Percentiles rank a stretch among this genome's conserved stretches.
Evolutionary conservation across 805 yeast genomes (phyloP).

Genomic region (Wickerhamia fluorescens): DNA sequence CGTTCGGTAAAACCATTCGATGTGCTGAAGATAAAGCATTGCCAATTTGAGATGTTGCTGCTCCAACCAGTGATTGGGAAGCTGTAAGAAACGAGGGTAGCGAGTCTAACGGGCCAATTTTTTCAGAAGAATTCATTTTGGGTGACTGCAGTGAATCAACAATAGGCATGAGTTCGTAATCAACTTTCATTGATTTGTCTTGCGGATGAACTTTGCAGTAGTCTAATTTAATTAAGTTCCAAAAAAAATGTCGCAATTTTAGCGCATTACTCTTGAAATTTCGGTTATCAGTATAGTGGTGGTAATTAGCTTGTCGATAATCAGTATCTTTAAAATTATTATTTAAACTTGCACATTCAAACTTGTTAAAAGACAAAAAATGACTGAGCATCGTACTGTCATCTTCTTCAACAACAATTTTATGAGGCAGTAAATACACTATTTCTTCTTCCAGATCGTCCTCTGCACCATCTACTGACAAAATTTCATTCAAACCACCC

Average conservation of each 20-base stretch:
- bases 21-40: constrained; percentile 1
- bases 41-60: not conserved
- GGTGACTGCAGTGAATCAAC: not conserved
- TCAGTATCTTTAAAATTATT: constrained; percentile 16
- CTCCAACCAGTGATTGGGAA: too few relatives aligned
- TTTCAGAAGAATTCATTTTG: not conserved
- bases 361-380: constrained; percentile 14
- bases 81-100: too few relatives aligned
- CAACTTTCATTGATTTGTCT: constrained; percentile 6
- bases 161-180: constrained; percentile 7
- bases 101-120: not conserved
- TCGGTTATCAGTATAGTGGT: not conserved
- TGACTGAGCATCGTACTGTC: too few relatives aligned
- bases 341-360: constrained; percentile 19
- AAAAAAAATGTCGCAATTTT: constrained; percentile 22
- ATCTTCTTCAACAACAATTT: too few relatives aligned
- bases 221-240: constrained; percentile 23
- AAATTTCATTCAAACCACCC: too few relatives aligned
- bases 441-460: constrained; percentile 6
- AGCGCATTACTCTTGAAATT: constrained; percentile 14
- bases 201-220: constrained; percentile 8
- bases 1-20: constrained; percentile 13
- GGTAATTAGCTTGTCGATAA: constrained; percentile 9
- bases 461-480: constrained; percentile 1
- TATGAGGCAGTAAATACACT: constrained; percentile 5